phyloP scores from a whole-genome alignment of 208 protist species.

The Porcisia deanei region DNA sequence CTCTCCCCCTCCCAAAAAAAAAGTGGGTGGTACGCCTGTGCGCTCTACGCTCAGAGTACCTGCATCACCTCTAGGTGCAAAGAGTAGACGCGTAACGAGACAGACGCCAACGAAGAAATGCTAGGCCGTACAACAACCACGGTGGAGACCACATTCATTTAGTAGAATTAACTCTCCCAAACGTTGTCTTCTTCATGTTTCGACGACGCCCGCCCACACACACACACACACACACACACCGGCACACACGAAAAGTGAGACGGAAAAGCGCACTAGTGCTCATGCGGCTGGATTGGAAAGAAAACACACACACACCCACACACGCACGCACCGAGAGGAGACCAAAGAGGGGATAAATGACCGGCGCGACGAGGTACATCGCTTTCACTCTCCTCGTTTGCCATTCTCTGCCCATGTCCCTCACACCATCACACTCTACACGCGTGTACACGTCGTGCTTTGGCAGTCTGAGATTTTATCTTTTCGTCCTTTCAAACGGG shows the following conservation, averaged over 20 bases:
- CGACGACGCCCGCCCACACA: background rate
- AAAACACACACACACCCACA: background rate
- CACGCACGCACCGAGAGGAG: background rate
- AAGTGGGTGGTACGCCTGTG: no score
- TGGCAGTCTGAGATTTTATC: background rate
- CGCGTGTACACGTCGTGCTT: background rate
- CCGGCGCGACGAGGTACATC: background rate
- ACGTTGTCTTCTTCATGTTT: background rate
- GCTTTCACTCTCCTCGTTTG: background rate
- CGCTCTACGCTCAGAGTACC: no score
- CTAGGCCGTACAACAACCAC: background rate
- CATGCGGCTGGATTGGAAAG: background rate
- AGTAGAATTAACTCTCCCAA: no score
- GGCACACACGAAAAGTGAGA: background rate
- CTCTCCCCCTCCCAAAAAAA: no score
- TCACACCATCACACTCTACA: background rate
- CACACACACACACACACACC: background rate
- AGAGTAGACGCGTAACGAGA: background rate
- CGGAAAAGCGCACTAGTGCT: slow-evolving; percentile 1
- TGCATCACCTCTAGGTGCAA: background rate
- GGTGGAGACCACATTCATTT: background rate
- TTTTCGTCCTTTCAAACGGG: background rate
- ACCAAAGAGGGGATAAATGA: background rate
- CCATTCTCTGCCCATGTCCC: background rate
- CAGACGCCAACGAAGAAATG: background rate